Conservation (phyloP, 2,329 filamentous ascomycete genomes). For the Cryphonectria japonica region DNA sequence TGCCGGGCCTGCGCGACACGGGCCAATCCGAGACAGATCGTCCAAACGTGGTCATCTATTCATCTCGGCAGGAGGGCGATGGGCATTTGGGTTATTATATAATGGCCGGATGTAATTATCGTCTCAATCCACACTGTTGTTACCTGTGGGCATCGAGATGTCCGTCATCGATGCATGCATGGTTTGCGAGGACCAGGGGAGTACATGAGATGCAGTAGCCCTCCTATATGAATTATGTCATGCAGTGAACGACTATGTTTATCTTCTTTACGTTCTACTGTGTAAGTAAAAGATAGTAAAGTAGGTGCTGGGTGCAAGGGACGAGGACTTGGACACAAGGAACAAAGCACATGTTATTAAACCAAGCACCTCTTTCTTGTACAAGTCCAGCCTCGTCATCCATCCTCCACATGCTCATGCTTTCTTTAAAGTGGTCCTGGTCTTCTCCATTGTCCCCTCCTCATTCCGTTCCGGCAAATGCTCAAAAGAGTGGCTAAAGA, state of each 20-base stretch:
- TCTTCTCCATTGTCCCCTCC: not conserved
- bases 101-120: not conserved
- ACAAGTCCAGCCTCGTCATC: too few relatives aligned
- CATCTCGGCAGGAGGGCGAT: not conserved
- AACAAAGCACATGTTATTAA: too few relatives aligned
- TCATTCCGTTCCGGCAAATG: not conserved
- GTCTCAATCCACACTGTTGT: not conserved
- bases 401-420: too few relatives aligned
- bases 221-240: too few relatives aligned
- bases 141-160: not conserved
- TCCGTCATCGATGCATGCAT: not conserved
- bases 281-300: too few relatives aligned
- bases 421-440: too few relatives aligned
- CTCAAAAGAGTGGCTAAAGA: not conserved
- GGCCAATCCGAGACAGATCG: not conserved
- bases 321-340: too few relatives aligned
- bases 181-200: not conserved
- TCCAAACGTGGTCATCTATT: not conserved
- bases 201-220: not conserved
- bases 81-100: not conserved
- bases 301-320: too few relatives aligned
- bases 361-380: too few relatives aligned
- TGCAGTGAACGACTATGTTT: too few relatives aligned
- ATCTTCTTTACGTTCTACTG: too few relatives aligned
- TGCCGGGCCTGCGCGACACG: not conserved